Conservation (phyloP, 768 basidiomycete species). For the Clavulina sp. region DNA sequence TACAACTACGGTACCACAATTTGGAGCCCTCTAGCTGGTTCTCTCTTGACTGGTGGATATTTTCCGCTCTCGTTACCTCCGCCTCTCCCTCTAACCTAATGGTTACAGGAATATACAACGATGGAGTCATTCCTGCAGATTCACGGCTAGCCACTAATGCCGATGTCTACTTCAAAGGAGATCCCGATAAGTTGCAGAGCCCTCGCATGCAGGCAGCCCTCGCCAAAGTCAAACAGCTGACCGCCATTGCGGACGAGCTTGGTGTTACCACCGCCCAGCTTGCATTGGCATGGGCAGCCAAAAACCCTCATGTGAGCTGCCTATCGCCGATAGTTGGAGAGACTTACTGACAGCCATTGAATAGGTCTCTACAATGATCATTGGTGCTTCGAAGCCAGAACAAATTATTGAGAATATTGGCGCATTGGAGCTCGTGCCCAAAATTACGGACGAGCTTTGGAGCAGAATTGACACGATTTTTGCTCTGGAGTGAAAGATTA, state of each 20-base stretch:
- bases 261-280: conserved; percentile 42
- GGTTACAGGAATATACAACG: too few species aligned
- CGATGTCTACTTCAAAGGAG: conserved; percentile 33
- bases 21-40: conserved; percentile 59
- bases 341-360: too few species aligned
- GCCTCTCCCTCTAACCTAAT: too few species aligned
- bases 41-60: conserved; percentile 58
- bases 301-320: conserved; percentile 35
- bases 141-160: conserved; percentile 49
- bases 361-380: too few species aligned
- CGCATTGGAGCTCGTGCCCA: too few species aligned
- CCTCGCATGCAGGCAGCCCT: conserved; percentile 52
- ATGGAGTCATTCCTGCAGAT: conserved; percentile 41
- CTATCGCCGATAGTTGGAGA: too few species aligned
- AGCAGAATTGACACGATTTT: too few species aligned
- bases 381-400: too few species aligned
- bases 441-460: too few species aligned
- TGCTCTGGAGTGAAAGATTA: too few species aligned
- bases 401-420: too few species aligned
- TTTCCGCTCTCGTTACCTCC: too few species aligned
- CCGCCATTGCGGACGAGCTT: conserved; percentile 34
- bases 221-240: conserved; percentile 49
- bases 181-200: conserved; percentile 33
- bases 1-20: conserved; percentile 53
- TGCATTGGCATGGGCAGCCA: conserved; percentile 60